Percentiles rank a stretch among this genome's conserved stretches.
Evolutionary conservation across 1,284 basidiomycete species (phyloP).

Genomic region (Uromyces viciae-fabae): DNA sequence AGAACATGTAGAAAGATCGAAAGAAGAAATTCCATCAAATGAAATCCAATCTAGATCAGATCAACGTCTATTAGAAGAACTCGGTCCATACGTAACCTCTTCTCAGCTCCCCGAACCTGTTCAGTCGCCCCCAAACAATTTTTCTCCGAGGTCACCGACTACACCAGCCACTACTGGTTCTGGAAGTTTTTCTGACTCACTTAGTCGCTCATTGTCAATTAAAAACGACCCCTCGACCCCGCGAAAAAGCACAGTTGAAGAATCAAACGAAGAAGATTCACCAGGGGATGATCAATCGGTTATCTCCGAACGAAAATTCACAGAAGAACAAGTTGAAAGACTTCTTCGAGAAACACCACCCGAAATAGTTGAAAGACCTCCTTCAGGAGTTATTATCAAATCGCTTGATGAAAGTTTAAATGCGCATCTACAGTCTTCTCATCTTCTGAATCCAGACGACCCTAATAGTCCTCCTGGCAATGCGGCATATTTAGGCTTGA

Average conservation of each 20-base stretch:
- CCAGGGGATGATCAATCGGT: not conserved
- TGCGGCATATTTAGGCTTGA: not conserved
- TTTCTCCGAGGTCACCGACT: not conserved
- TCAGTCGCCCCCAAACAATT: not conserved
- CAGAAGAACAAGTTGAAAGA: constrained; percentile 9
- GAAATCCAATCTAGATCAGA: not conserved
- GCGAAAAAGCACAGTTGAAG: not conserved
- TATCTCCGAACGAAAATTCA: not conserved
- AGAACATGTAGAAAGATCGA: not conserved
- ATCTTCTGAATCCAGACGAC: not conserved
- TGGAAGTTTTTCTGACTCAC: not conserved
- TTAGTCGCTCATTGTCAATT: not conserved
- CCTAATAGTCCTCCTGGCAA: not conserved
- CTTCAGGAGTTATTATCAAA: not conserved
- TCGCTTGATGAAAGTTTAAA: not conserved
- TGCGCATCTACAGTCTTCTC: not conserved
- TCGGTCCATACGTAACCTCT: constrained; percentile 26
- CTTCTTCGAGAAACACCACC: constrained; percentile 8
- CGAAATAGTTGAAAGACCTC: too few relatives aligned
- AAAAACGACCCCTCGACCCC: not conserved
- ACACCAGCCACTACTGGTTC: not conserved
- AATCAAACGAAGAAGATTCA: not conserved
- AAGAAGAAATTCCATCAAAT: not conserved
- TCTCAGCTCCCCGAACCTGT: constrained; percentile 29
- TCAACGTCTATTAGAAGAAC: not conserved